These are phyloP conservation scores for Pestalotiopsis sp. DNA, from an alignment of 2,329 filamentous ascomycete genomes.

Conservation along the genomic window DNA sequence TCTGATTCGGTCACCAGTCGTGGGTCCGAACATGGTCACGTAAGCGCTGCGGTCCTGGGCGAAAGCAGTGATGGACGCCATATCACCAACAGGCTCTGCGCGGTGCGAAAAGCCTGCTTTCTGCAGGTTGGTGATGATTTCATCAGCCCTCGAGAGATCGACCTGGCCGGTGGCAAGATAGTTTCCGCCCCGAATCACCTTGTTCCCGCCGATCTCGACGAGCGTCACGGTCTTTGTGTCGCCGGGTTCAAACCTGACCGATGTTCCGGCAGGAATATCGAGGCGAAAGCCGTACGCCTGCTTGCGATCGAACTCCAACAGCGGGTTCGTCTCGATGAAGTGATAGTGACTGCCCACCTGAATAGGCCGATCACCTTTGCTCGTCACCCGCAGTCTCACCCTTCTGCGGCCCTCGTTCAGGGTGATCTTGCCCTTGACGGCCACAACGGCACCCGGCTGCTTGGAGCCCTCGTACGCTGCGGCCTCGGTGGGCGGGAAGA, in stretches of 20 bases:
- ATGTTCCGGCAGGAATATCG: conserved; percentile 89
- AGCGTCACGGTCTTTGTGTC: conserved; percentile 88
- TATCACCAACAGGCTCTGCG: conserved; percentile 62
- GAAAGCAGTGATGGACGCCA: conserved; percentile 60
- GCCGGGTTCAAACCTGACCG: conserved; percentile 90
- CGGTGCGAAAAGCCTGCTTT: conserved; percentile 77
- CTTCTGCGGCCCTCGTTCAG: conserved; percentile 77
- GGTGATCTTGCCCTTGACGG: conserved; percentile 65
- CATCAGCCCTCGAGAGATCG: conserved; percentile 62
- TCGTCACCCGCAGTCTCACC: conserved; percentile 76
- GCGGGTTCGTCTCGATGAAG: conserved; percentile 92
- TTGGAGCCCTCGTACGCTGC: conserved; percentile 68
- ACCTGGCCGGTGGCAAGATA: conserved; percentile 73
- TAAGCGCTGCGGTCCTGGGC: conserved; percentile 81
- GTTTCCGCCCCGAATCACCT: conserved; percentile 84
- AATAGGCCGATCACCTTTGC: conserved; percentile 85
- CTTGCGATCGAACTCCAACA: conserved; percentile 83
- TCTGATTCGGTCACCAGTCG: conserved; percentile 81
- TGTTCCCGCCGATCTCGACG: conserved; percentile 83
- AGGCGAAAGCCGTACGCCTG: conserved; percentile 83
- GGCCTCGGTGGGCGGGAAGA: conserved; percentile 68
- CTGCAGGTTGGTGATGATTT: conserved; percentile 69
- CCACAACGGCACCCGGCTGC: conserved; percentile 78
- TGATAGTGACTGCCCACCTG: conserved; percentile 96
- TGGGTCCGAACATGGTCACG: conserved; percentile 88